These are phyloP conservation scores for Skeletonema tropicum DNA, from an alignment of 108 stramenopile genomes.

Conservation along the genomic window DNA sequence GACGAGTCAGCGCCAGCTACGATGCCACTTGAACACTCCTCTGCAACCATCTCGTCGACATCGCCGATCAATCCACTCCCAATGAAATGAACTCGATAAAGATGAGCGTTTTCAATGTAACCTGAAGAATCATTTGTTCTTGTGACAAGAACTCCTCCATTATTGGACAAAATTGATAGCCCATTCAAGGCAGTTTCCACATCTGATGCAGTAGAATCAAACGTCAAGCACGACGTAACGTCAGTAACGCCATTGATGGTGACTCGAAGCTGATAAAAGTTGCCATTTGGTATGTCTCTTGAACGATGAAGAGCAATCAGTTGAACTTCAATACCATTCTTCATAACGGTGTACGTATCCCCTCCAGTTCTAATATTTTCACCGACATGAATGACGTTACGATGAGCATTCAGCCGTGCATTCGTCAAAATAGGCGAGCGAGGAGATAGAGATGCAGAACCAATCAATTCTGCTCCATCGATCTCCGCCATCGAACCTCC, in stretches of 20 bases:
- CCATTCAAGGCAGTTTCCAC: constrained; percentile 56
- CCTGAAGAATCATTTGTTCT: constrained; percentile 46
- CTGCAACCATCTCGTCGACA: constrained; percentile 51
- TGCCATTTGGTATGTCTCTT: constrained; percentile 24
- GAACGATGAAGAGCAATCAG: constrained; percentile 52
- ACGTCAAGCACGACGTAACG: constrained; percentile 60
- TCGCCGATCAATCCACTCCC: constrained; percentile 62
- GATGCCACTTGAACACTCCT: constrained; percentile 30
- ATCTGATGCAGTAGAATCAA: constrained; percentile 61
- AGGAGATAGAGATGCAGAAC: constrained; percentile 22
- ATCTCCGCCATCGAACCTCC: constrained; percentile 44
- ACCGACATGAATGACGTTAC: constrained; percentile 48
- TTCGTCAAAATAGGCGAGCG: constrained; percentile 39
- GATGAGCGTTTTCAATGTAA: constrained; percentile 59
- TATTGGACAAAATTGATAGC: constrained; percentile 41
- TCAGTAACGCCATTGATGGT: constrained; percentile 44
- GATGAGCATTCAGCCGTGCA: constrained; percentile 23
- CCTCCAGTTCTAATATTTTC: constrained; percentile 57
- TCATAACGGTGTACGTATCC: constrained; percentile 41
- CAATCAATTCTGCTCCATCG: constrained; percentile 58
- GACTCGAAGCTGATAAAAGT: constrained; percentile 43
- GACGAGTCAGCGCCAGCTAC: constrained; percentile 39
- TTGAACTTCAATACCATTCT: constrained; percentile 72
- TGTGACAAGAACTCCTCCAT: constrained; percentile 59
- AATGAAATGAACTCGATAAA: constrained; percentile 75